These are phyloP conservation scores for Tetrapisispora namnaoensis DNA, from an alignment of 805 yeast species.

Conservation along the genomic window DNA sequence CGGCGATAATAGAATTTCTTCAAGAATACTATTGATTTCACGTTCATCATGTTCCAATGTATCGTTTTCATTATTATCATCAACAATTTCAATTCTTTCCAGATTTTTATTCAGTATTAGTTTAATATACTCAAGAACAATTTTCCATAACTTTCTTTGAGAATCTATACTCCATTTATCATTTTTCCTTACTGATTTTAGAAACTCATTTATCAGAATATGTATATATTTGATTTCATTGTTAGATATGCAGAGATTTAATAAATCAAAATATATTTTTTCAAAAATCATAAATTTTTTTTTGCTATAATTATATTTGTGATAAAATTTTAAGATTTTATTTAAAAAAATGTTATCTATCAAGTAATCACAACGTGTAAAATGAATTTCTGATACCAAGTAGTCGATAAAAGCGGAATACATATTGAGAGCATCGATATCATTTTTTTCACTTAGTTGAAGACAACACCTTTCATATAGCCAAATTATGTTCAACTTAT, in stretches of 20 bases:
- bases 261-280: constrained; percentile 44
- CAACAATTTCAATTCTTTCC: constrained; percentile 1
- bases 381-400: not conserved
- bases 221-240: constrained; percentile 26
- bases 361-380: not conserved
- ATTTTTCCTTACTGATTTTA: constrained; percentile 3
- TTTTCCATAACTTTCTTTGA: constrained; percentile 22
- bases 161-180: constrained; percentile 5
- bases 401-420: constrained; percentile 32
- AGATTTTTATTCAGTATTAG: constrained; percentile 6
- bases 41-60: not conserved
- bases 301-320: not conserved
- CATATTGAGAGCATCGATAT: constrained; percentile 14
- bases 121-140: constrained; percentile 13
- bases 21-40: not conserved
- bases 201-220: constrained; percentile 21
- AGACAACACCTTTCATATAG: constrained; percentile 32
- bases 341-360: not conserved
- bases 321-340: not conserved
- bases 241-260: constrained; percentile 37
- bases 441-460: constrained; percentile 8
- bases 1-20: not conserved
- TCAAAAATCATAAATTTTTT: constrained; percentile 24
- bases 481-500: constrained; percentile 15
- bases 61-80: not conserved